Percentiles rank a stretch among this genome's conserved stretches.
These are phyloP conservation scores for Xylaria multiplex DNA, from an alignment of 2,329 filamentous ascomycete genomes.

Conservation along the genomic window DNA sequence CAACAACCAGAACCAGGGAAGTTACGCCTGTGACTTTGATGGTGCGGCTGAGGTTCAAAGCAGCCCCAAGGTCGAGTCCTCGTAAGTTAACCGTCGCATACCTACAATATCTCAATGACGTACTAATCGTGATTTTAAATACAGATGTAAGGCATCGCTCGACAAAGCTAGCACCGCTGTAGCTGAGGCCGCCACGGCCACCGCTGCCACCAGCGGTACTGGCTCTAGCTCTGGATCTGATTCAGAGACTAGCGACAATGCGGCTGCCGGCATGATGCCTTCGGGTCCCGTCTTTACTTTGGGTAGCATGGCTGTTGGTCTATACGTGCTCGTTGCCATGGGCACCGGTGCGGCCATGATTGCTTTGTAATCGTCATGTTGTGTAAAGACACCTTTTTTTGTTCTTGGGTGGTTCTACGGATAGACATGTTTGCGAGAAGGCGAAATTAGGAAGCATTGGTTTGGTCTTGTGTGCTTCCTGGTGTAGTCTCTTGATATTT, in stretches of 20 bases:
- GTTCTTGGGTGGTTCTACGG: constrained; percentile 25
- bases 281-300: constrained; percentile 54
- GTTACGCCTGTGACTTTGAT: constrained; percentile 67
- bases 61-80: constrained; percentile 38
- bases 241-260: constrained; percentile 36
- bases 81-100: constrained; percentile 36
- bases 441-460: constrained; percentile 17
- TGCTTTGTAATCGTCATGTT: constrained; percentile 55
- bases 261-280: constrained; percentile 50
- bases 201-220: constrained; percentile 38
- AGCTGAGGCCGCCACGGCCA: constrained; percentile 49
- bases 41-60: constrained; percentile 59
- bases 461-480: constrained; percentile 25
- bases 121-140: constrained; percentile 21
- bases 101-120: not conserved
- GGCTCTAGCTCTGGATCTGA: constrained; percentile 33
- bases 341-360: constrained; percentile 64
- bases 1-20: constrained; percentile 57
- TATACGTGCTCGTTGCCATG: constrained; percentile 64
- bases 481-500: constrained; percentile 32
- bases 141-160: constrained; percentile 57
- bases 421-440: constrained; percentile 32
- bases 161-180: constrained; percentile 58
- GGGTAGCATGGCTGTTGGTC: constrained; percentile 59
- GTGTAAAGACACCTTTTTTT: not conserved